A percentile compares a stretch with the other conserved stretches of the same genome.
Conservation (phyloP, 1,284 basidiomycete species). For the Tylopilus orsonianus region DNA sequence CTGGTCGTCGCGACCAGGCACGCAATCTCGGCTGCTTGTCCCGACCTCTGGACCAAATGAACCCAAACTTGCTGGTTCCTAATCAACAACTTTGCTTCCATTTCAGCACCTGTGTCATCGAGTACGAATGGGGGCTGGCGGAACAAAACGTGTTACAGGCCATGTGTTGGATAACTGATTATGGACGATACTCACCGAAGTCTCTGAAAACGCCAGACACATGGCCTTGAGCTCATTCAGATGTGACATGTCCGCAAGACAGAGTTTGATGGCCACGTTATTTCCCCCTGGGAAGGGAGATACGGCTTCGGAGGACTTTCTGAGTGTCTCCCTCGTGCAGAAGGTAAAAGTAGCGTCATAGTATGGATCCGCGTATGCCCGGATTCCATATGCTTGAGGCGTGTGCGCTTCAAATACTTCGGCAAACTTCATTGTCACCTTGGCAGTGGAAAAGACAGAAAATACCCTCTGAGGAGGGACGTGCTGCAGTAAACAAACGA, state of each 20-base stretch:
- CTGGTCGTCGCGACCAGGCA: slow-evolving; percentile 61
- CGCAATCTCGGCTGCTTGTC: slow-evolving; percentile 44
- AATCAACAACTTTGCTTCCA: slow-evolving; percentile 55
- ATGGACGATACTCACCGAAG: slow-evolving; percentile 49
- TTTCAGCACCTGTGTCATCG: slow-evolving; percentile 39
- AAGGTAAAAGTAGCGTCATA: slow-evolving; percentile 62
- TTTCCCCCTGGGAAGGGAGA: slow-evolving; percentile 17
- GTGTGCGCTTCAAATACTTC: slow-evolving; percentile 43
- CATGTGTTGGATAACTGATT: background rate
- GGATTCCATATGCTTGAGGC: slow-evolving; percentile 35
- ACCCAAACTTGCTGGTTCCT: slow-evolving; percentile 58
- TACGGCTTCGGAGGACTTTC: slow-evolving; percentile 22
- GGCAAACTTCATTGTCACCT: slow-evolving; percentile 49
- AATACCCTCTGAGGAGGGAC: slow-evolving; percentile 51
- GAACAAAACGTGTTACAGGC: background rate
- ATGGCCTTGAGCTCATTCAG: slow-evolving; percentile 42
- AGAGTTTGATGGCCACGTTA: slow-evolving; percentile 39
- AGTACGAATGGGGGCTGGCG: slow-evolving; percentile 56
- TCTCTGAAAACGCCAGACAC: slow-evolving; percentile 55
- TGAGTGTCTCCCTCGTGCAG: slow-evolving; percentile 48
- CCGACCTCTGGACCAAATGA: slow-evolving; percentile 39
- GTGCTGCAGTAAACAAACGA: slow-evolving; percentile 29
- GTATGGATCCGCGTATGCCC: slow-evolving; percentile 44
- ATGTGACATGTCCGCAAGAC: slow-evolving; percentile 47
- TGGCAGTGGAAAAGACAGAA: slow-evolving; percentile 62